Evolutionary conservation across 2,329 filamentous ascomycete genomes (phyloP).

Genomic region (Microcyclospora tardicrescens): DNA sequence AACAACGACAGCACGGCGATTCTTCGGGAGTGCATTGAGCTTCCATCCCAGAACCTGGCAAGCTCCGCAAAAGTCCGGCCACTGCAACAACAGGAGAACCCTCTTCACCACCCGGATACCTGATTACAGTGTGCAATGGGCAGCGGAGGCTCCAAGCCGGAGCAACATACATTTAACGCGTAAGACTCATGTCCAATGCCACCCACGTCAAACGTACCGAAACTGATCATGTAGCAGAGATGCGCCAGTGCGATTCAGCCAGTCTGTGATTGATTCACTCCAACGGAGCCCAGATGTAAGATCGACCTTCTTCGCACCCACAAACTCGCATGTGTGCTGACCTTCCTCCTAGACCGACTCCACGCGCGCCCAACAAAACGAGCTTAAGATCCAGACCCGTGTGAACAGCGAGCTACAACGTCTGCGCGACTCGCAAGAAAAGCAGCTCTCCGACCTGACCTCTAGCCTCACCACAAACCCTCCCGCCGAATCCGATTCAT

Average conservation of each 20-base stretch:
- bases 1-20: too few species aligned
- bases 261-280: constrained; percentile 68
- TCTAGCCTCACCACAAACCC: constrained; percentile 33
- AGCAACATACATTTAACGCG: constrained; percentile 52
- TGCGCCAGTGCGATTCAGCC: constrained; percentile 58
- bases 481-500: constrained; percentile 8
- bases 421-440: constrained; percentile 57
- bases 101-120: constrained; percentile 1
- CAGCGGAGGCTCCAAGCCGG: constrained; percentile 48
- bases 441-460: constrained; percentile 55
- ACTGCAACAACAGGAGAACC: constrained; percentile 11
- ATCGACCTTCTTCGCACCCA: constrained; percentile 1
- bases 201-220: too few species aligned
- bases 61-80: constrained; percentile 7
- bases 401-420: constrained; percentile 74
- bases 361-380: constrained; percentile 68
- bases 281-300: constrained; percentile 76
- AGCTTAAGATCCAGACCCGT: constrained; percentile 79
- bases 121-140: constrained; percentile 36
- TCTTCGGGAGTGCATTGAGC: too few species aligned
- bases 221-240: constrained; percentile 29
- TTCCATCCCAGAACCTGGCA: constrained; percentile 1
- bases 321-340: not conserved
- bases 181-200: constrained; percentile 27
- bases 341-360: constrained; percentile 58